Percentiles rank a stretch among this genome's conserved stretches.
phyloP scores from a whole-genome alignment of 176 grass and related monocot genomes.

The Hyparrhenia diplandra region DNA sequence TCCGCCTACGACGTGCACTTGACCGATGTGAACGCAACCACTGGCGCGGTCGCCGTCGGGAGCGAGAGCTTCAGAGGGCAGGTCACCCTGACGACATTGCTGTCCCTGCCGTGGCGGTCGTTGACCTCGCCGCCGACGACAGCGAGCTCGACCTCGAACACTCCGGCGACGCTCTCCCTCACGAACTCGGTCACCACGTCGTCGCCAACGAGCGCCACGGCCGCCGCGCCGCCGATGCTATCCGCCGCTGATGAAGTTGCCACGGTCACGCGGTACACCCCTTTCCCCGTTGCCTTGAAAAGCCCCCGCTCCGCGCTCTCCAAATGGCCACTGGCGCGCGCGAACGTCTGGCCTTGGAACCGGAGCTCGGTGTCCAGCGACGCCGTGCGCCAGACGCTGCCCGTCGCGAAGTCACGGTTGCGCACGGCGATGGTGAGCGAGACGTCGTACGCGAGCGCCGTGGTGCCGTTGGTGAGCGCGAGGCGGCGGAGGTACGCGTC shows the following conservation, averaged over 20 bases:
- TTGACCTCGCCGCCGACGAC: neutral
- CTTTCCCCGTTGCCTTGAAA: neutral
- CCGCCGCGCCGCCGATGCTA: too few species aligned
- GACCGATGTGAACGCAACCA: neutral
- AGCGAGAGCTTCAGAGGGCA: neutral
- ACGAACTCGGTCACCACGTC: neutral
- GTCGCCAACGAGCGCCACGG: neutral
- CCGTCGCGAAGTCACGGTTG: conserved; percentile 22
- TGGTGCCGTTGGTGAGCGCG: neutral
- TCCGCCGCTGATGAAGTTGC: accelerated
- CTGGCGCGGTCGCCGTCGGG: neutral
- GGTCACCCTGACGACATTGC: neutral
- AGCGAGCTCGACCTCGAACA: neutral
- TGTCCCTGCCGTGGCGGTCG: neutral
- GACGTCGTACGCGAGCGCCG: conserved; percentile 16
- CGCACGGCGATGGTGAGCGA: conserved; percentile 1
- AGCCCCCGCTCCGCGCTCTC: neutral
- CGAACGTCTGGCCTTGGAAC: neutral
- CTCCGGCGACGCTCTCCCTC: neutral
- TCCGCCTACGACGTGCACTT: too few species aligned
- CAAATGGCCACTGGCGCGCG: neutral
- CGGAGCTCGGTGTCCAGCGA: conserved; percentile 8
- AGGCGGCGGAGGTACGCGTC: neutral
- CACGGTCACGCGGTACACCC: neutral
- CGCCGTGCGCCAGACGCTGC: neutral